A percentile compares a stretch with the other conserved stretches of the same genome.
These are phyloP conservation scores for Mycena leptocephala DNA, from an alignment of 768 basidiomycete genomes.

Conservation along the genomic window DNA sequence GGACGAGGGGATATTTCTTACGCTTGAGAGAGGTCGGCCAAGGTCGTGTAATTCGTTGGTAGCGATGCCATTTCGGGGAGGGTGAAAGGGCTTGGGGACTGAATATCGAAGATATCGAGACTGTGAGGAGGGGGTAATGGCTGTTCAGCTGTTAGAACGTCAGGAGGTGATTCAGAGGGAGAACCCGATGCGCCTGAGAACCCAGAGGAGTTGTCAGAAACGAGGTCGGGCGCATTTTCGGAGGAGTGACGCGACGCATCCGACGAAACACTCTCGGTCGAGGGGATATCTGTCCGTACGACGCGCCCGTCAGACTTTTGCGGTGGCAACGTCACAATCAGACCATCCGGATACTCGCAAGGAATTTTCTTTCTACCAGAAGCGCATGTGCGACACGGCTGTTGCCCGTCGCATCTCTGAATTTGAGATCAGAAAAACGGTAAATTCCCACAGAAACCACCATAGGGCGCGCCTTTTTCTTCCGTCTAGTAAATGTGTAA, in stretches of 20 bases:
- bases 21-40: not conserved
- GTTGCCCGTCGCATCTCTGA: constrained; percentile 25
- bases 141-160: too few species aligned
- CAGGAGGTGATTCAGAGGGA: not conserved
- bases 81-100: not conserved
- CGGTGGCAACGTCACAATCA: not conserved
- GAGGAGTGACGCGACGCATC: not conserved
- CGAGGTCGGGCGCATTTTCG: not conserved
- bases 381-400: constrained; percentile 20
- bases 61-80: not conserved
- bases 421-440: not conserved
- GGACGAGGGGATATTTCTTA: not conserved
- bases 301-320: not conserved
- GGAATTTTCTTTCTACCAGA: not conserved
- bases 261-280: not conserved
- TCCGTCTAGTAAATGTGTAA: constrained; percentile 6
- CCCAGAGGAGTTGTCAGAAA: not conserved
- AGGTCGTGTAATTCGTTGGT: not conserved
- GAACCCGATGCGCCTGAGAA: not conserved
- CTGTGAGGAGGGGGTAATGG: not conserved
- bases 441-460: too few species aligned
- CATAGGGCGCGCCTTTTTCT: constrained; percentile 21
- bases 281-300: not conserved
- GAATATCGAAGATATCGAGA: not conserved
- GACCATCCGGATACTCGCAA: constrained; percentile 24